Evolutionary conservation across 73 alveolate species (phyloP).

Genomic region (Paramecium pentaurelia): DNA sequence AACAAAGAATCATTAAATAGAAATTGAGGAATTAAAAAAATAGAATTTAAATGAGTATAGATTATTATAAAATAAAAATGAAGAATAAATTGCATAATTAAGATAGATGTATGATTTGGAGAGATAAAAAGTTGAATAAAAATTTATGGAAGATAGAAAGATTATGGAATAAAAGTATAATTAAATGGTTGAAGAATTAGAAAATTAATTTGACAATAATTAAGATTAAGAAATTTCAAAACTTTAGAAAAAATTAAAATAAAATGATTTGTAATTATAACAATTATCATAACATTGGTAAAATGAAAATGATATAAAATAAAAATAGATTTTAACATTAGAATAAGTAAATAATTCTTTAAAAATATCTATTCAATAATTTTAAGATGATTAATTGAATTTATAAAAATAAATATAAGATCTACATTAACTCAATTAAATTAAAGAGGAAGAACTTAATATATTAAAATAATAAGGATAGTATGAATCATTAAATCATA

Average conservation of each 20-base stretch:
- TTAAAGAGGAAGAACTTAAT: not conserved
- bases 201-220: conserved; percentile 13
- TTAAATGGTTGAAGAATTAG: conserved; percentile 5
- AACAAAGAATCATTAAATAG: not conserved
- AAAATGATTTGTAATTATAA: not conserved
- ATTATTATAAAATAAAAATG: not conserved
- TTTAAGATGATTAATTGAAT: not conserved
- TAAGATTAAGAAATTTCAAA: not conserved
- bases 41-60: not conserved
- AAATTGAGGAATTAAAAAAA: not conserved
- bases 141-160: conserved; percentile 8
- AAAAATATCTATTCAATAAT: not conserved
- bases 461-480: not conserved
- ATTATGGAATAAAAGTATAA: conserved; percentile 16
- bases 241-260: not conserved
- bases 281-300: conserved; percentile 28
- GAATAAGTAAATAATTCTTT: not conserved
- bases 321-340: not conserved
- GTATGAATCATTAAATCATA: not conserved
- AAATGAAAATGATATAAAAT: conserved; percentile 29
- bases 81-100: not conserved
- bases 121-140: not conserved
- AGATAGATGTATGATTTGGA: conserved; percentile 13
- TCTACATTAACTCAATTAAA: not conserved
- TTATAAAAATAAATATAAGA: not conserved